Conservation (phyloP, 1,284 basidiomycete genomes). For the Austroboletus niveus region DNA sequence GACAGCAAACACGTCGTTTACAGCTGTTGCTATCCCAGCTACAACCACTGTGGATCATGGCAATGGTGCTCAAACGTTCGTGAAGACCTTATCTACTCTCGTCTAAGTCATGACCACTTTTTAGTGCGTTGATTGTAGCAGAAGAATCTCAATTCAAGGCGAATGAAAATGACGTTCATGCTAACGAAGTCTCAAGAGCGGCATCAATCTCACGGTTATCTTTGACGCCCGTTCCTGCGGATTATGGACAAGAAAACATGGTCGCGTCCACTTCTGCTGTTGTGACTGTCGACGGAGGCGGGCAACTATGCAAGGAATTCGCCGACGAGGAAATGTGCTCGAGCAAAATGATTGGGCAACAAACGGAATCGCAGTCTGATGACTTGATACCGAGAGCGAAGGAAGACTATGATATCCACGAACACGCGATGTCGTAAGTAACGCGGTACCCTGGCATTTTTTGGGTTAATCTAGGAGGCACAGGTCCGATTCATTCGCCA, state of each 20-base stretch:
- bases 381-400: not conserved
- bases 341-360: not conserved
- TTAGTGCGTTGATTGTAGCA: not conserved
- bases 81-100: not conserved
- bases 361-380: not conserved
- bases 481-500: not conserved
- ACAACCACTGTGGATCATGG: not conserved
- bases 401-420: not conserved
- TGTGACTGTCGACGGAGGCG: not conserved
- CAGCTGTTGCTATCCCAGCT: not conserved
- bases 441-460: not conserved
- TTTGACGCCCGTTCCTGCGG: not conserved
- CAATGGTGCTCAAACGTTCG: constrained; percentile 4
- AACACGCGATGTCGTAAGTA: constrained; percentile 10
- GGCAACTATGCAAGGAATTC: not conserved
- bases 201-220: not conserved
- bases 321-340: not conserved
- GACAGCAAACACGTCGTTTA: not conserved
- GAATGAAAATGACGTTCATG: not conserved
- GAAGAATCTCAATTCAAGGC: not conserved
- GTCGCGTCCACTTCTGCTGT: not conserved
- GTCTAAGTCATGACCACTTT: not conserved
- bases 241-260: not conserved
- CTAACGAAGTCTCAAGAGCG: not conserved
- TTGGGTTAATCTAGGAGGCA: constrained; percentile 4